A percentile compares a stretch with the other conserved stretches of the same genome.
phyloP scores from a whole-genome alignment of 2,329 filamentous ascomycete genomes.

The Drechslerella dactyloides region DNA sequence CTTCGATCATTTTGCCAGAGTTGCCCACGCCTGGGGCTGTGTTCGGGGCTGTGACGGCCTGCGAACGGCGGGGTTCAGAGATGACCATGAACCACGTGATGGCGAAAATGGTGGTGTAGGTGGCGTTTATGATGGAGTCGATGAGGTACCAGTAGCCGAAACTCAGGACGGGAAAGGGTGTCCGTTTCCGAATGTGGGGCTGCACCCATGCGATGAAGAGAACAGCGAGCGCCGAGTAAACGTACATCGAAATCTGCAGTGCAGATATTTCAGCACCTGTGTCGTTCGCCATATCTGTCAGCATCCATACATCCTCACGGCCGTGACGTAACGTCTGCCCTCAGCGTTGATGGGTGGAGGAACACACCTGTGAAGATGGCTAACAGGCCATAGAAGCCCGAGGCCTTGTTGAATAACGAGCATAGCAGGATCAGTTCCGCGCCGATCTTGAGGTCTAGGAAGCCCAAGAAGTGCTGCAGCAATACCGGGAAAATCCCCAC shows the following conservation, averaged over 20 bases:
- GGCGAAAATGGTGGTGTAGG: conserved; percentile 82
- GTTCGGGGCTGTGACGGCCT: conserved; percentile 27
- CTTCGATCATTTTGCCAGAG: conserved; percentile 66
- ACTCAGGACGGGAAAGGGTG: conserved; percentile 77
- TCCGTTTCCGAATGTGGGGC: conserved; percentile 79
- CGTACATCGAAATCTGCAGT: conserved; percentile 87
- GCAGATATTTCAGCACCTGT: conserved; percentile 77
- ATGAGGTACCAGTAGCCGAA: conserved; percentile 85
- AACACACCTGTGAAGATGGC: conserved; percentile 72
- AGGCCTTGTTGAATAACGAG: conserved; percentile 89
- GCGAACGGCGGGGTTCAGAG: conserved; percentile 57
- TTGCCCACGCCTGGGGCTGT: conserved; percentile 57
- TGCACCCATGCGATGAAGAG: conserved; percentile 72
- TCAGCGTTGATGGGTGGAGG: background rate
- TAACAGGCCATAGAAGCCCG: conserved; percentile 86
- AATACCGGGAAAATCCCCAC: conserved; percentile 34
- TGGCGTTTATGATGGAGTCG: conserved; percentile 80
- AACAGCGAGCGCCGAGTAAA: conserved; percentile 80
- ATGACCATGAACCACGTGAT: conserved; percentile 84
- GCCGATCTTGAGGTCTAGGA: conserved; percentile 84
- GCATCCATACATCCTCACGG: background rate
- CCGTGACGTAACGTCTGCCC: background rate
- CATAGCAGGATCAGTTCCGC: conserved; percentile 83
- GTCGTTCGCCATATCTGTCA: background rate
- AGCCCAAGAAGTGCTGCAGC: conserved; percentile 77